phyloP scores from a whole-genome alignment of 768 basidiomycete species.

The Suillus variegatus region DNA sequence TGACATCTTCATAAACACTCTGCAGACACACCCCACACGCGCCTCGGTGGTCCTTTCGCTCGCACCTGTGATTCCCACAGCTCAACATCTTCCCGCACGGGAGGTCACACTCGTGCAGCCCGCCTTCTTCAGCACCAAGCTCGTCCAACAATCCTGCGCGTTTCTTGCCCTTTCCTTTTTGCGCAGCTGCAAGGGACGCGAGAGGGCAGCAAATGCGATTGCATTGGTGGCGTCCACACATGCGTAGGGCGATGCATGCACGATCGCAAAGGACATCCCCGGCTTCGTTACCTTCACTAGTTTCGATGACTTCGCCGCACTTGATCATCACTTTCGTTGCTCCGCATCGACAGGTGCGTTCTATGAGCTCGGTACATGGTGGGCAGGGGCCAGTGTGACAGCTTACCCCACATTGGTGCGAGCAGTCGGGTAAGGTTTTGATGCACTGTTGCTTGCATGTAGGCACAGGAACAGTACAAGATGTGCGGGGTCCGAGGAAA shows the following conservation, averaged over 20 bases:
- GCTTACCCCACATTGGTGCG: constrained; percentile 64
- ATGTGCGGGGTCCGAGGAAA: constrained; percentile 41
- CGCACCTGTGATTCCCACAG: constrained; percentile 82
- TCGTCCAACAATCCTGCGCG: constrained; percentile 39
- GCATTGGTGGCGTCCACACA: constrained; percentile 89
- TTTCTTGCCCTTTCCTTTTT: constrained; percentile 67
- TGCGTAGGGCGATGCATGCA: constrained; percentile 73
- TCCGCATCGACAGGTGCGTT: constrained; percentile 87
- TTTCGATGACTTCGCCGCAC: constrained; percentile 46
- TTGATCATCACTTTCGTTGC: constrained; percentile 50
- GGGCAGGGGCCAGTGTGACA: constrained; percentile 86
- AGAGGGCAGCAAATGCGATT: constrained; percentile 87
- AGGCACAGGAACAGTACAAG: constrained; percentile 78
- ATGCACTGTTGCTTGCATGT: constrained; percentile 73
- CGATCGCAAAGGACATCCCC: constrained; percentile 83
- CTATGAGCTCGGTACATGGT: constrained; percentile 70
- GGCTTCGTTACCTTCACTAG: constrained; percentile 35
- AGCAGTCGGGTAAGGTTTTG: constrained; percentile 64
- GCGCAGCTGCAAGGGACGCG: constrained; percentile 54
- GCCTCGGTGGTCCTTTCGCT: constrained; percentile 79
- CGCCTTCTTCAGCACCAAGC: constrained; percentile 56
- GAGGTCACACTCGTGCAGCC: constrained; percentile 83
- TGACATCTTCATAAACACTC: constrained; percentile 90
- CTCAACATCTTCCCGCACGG: constrained; percentile 70
- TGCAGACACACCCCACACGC: constrained; percentile 81